Base-by-base conservation (phyloP, 306 rosid genomes). In the Delonix regia region DNA sequence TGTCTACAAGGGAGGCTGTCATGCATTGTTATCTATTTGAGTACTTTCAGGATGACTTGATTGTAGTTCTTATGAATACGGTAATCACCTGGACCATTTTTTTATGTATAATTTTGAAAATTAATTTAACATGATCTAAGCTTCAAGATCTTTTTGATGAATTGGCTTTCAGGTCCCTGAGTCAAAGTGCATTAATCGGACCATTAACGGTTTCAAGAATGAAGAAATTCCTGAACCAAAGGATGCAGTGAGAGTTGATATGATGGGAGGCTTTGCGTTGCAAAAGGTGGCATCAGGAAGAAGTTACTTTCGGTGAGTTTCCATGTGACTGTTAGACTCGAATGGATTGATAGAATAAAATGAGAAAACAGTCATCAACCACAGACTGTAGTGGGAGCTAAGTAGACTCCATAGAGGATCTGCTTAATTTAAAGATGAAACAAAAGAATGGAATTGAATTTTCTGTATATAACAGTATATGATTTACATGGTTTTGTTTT, bases 231-330 rank as follows among this genome's bases (percentile, higher is more conserved):
- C 92, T 38, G 89, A 88, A 75, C 86, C 85, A 47, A 82, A 84
- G 57, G 97, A 88, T 49, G 91, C 81, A 2, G 90, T 93, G 49
- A 88, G 89, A 86, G 78, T 93, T 2, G 96, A 88, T 83, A 71
- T 90, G 65, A 92, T 93, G 47, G 97, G 97, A 79, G 96, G 97
- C 80, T 89, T 78, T 85, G 97, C 96, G 68, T 42, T 93, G 87
- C 97, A 93, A 42, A 93, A 89, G 89, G 94, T 93, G 80, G 74
- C 90, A 21, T 57, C 87, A 11, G 87, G 85, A 59, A 80, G 97
- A 84, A 89, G 97, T 80, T 93, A 93, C 83, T 91, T 93, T 70
- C 93, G 98, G 98, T 93, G 78, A 81, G 92, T 78, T 62, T 45
- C 52, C 12, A 14, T 71, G 42, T n/a, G 11, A 33, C 38, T 75